Conservation (phyloP, 2,329 filamentous ascomycete genomes). For the Calonectria fujianensis region DNA sequence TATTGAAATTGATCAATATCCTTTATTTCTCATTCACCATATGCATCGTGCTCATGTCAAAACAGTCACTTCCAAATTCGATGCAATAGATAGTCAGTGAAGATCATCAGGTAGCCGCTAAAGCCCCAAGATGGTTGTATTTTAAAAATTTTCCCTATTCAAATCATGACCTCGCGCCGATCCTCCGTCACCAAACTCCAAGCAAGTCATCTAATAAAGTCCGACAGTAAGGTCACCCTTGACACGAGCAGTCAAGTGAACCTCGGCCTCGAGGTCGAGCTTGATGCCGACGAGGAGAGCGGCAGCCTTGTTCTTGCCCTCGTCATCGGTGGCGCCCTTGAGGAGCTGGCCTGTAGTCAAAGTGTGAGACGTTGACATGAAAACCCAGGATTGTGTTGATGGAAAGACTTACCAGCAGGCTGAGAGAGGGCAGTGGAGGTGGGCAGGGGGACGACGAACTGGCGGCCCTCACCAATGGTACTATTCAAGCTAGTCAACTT, state of each 20-base stretch:
- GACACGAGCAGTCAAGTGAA: slow-evolving; percentile 25
- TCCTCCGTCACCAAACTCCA: slow-evolving; percentile 15
- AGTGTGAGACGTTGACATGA: not conserved
- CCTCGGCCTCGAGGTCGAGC: slow-evolving; percentile 23
- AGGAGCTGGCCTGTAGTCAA: slow-evolving; percentile 10
- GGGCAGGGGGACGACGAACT: slow-evolving; percentile 27
- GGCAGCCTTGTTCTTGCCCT: slow-evolving; percentile 25
- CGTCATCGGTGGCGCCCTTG: slow-evolving; percentile 18
- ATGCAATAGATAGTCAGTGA: not conserved
- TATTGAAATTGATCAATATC: not conserved
- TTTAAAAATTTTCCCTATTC: slow-evolving; percentile 3
- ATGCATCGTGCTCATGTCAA: not conserved
- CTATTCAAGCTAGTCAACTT: not conserved
- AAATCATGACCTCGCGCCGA: slow-evolving; percentile 16
- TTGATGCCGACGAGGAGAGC: slow-evolving; percentile 25
- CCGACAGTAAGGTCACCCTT: slow-evolving; percentile 24
- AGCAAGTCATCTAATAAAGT: slow-evolving; percentile 23
- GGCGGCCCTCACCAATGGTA: slow-evolving; percentile 10
- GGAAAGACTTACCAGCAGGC: slow-evolving; percentile 15
- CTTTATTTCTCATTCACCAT: not conserved
- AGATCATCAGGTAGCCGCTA: not conserved
- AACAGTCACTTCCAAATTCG: not conserved
- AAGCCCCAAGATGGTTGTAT: not conserved
- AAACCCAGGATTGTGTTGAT: no score
- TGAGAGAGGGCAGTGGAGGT: slow-evolving; percentile 16